Conservation (phyloP, 2,329 filamentous ascomycete genomes). For the Aspergillus proliferans region DNA sequence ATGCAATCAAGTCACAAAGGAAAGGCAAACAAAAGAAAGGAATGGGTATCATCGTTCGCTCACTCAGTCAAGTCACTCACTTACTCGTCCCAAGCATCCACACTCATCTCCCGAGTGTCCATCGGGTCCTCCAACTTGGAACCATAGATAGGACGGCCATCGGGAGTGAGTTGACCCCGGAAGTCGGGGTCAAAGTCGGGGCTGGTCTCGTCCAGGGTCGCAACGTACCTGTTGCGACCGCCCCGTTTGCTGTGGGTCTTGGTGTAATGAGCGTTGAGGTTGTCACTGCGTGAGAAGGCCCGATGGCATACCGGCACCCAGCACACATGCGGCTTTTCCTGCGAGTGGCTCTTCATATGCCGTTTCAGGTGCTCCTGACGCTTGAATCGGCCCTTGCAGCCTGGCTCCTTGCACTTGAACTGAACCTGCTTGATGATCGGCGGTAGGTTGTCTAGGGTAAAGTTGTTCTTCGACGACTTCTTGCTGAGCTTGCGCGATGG, state of each 20-base stretch:
- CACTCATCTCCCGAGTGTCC: slow-evolving; percentile 26
- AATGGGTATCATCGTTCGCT: slow-evolving; percentile 21
- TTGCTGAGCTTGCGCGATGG: slow-evolving; percentile 25
- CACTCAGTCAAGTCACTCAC: slow-evolving; percentile 16
- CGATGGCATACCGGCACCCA: slow-evolving; percentile 40
- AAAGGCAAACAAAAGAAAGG: background rate
- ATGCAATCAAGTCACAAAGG: slow-evolving; percentile 17
- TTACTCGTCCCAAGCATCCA: background rate
- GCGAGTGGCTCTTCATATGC: slow-evolving; percentile 44
- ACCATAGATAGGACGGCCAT: slow-evolving; percentile 37
- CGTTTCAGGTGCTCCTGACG: slow-evolving; percentile 46
- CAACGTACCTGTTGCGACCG: slow-evolving; percentile 41
- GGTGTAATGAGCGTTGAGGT: slow-evolving; percentile 41
- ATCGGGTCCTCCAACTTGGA: slow-evolving; percentile 30
- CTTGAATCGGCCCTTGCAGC: slow-evolving; percentile 43
- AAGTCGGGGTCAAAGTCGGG: slow-evolving; percentile 40
- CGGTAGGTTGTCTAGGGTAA: slow-evolving; percentile 32
- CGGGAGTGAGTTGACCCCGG: slow-evolving; percentile 36
- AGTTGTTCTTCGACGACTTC: slow-evolving; percentile 27
- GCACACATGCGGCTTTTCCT: slow-evolving; percentile 39
- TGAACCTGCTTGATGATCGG: slow-evolving; percentile 36
- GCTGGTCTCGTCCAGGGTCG: slow-evolving; percentile 39
- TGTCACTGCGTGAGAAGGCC: slow-evolving; percentile 40
- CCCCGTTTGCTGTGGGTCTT: slow-evolving; percentile 44
- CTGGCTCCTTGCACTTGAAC: slow-evolving; percentile 37